A percentile compares a stretch with the other conserved stretches of the same genome.
Evolutionary conservation across 2,329 filamentous ascomycete species (phyloP).

Genomic region (Nothophoma quercina): DNA sequence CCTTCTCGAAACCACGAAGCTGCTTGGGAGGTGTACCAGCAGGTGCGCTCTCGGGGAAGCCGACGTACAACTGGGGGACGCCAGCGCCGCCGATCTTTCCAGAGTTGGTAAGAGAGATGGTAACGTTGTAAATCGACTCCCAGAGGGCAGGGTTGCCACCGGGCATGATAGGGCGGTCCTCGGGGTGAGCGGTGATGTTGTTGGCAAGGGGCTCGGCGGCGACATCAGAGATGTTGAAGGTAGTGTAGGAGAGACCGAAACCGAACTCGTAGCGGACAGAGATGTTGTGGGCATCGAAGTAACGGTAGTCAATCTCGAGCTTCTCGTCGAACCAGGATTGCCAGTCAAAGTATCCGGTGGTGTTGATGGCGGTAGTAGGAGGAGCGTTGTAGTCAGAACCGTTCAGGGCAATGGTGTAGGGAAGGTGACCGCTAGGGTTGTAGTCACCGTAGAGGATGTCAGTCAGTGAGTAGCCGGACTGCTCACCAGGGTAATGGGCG

Average conservation of each 20-base stretch:
- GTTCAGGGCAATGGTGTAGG: conserved; percentile 82
- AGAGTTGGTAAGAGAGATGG: conserved; percentile 73
- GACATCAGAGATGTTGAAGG: conserved; percentile 74
- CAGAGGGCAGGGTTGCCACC: conserved; percentile 63
- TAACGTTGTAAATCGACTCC: conserved; percentile 72
- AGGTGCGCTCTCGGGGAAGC: conserved; percentile 63
- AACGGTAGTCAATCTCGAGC: conserved; percentile 80
- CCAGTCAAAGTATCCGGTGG: conserved; percentile 52
- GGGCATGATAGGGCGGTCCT: conserved; percentile 51
- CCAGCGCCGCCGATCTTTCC: conserved; percentile 62
- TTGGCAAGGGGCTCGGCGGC: conserved; percentile 59
- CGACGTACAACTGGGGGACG: conserved; percentile 66
- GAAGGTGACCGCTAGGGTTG: conserved; percentile 80
- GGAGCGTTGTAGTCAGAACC: conserved; percentile 70
- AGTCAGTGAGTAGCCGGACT: conserved; percentile 50
- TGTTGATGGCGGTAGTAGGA: conserved; percentile 50
- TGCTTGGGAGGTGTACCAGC: conserved; percentile 60
- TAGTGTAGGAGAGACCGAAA: conserved; percentile 78
- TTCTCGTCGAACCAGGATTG: conserved; percentile 63
- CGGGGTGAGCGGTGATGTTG: conserved; percentile 67
- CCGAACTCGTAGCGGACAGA: conserved; percentile 82
- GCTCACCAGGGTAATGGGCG: conserved; percentile 53
- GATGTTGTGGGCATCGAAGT: conserved; percentile 71
- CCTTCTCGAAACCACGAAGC: conserved; percentile 60
- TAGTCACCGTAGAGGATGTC: conserved; percentile 73